phyloP scores from a whole-genome alignment of 306 rosid species.

The Myrica gale region DNA sequence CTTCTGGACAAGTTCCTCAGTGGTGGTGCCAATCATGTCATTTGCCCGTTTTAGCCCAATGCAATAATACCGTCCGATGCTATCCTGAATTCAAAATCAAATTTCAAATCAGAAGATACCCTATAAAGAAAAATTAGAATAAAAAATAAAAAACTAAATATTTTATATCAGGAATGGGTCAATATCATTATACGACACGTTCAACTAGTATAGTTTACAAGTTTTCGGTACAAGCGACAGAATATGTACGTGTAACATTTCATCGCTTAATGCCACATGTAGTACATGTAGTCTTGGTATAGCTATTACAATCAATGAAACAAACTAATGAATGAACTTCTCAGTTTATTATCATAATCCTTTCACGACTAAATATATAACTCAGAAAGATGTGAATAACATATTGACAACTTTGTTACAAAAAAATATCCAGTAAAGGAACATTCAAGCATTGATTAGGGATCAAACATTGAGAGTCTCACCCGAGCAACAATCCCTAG shows the following conservation, averaged over 20 bases:
- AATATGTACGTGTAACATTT: no score
- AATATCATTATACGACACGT: no score
- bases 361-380: not conserved
- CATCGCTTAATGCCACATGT: not conserved
- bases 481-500: conserved; percentile 87
- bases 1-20: conserved; percentile 83
- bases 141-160: not conserved
- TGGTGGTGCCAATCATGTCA: conserved; percentile 88
- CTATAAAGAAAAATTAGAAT: not conserved
- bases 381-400: not conserved
- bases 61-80: conserved; percentile 70
- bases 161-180: not conserved
- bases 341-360: not conserved
- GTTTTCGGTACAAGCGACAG: not conserved
- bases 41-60: conserved; percentile 87
- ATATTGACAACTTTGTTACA: not conserved
- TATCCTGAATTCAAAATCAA: conserved; percentile 55
- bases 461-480: conserved; percentile 32
- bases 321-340: not conserved
- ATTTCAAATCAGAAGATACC: conserved; percentile 18
- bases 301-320: conserved; percentile 1
- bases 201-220: not conserved
- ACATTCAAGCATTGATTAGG: conserved; percentile 1
- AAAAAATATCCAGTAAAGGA: conserved; percentile 19
- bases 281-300: not conserved